phyloP scores from a whole-genome alignment of 176 grass and related monocot genomes.

The Chloris gayana region DNA sequence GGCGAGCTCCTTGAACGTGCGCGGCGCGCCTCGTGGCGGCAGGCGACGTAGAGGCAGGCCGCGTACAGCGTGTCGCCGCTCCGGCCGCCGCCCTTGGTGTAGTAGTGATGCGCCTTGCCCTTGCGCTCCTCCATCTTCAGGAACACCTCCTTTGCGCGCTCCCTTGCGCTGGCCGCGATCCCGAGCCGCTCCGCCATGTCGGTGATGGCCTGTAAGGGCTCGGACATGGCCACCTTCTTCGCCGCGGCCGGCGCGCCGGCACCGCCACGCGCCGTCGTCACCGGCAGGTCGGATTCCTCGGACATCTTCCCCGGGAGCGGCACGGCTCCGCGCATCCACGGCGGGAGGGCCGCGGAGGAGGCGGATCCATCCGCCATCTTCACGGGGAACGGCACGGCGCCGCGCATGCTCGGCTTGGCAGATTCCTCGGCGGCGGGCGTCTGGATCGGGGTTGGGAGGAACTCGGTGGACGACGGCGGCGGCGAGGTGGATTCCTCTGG shows the following conservation, averaged over 20 bases:
- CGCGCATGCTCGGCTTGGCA: background rate
- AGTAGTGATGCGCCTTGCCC: conserved; percentile 13
- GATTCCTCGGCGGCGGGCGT: background rate
- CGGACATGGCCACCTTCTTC: background rate
- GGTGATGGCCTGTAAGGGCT: background rate
- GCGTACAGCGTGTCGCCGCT: conserved; percentile 42
- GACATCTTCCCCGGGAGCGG: background rate
- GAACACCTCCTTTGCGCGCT: conserved; percentile 33
- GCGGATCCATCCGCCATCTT: background rate
- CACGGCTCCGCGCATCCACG: background rate
- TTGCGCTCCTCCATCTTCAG: conserved; percentile 17
- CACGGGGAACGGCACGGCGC: background rate
- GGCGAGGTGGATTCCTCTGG: background rate
- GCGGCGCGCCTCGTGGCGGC: conserved; percentile 37
- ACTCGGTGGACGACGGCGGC: background rate
- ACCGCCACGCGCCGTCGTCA: background rate
- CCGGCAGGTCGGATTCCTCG: background rate
- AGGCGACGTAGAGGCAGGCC: conserved; percentile 51
- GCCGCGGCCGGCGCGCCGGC: background rate
- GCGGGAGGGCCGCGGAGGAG: too few relatives aligned
- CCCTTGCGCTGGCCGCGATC: background rate
- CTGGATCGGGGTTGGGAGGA: background rate
- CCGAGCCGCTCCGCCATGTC: conserved; percentile 32
- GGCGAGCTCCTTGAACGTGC: conserved; percentile 52
- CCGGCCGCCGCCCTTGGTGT: conserved; percentile 21